phyloP scores from a whole-genome alignment of 2,329 filamentous ascomycete genomes.

The Penicillium glabrum region DNA sequence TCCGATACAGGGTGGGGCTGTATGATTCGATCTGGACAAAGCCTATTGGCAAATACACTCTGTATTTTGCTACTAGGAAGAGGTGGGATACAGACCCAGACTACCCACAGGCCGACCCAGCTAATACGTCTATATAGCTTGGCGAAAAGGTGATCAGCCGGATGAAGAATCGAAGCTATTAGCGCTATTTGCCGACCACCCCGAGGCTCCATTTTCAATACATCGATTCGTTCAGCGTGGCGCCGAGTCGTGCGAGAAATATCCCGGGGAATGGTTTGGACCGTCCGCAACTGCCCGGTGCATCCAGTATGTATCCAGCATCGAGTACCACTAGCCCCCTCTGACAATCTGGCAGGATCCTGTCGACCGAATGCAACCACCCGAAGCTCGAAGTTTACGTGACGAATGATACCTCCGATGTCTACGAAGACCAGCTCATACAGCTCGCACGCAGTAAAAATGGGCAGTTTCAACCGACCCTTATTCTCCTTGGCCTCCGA shows the following conservation, averaged over 20 bases:
- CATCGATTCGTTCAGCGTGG: conserved; percentile 92
- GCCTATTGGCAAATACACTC: conserved; percentile 83
- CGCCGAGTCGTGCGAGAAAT: conserved; percentile 82
- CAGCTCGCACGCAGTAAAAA: conserved; percentile 69
- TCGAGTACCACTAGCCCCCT: background rate
- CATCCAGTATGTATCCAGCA: conserved; percentile 68
- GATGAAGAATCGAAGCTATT: conserved; percentile 70
- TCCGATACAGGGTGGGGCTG: conserved; percentile 97
- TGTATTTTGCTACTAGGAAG: conserved; percentile 71
- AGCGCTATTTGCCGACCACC: conserved; percentile 82
- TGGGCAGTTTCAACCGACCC: conserved; percentile 72
- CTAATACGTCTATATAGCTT: conserved; percentile 55
- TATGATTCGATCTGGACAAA: conserved; percentile 97
- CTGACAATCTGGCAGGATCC: conserved; percentile 56
- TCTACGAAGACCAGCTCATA: conserved; percentile 88
- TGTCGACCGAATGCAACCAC: conserved; percentile 65
- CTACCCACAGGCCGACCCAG: conserved; percentile 18
- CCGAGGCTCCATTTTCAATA: conserved; percentile 85
- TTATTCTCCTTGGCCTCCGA: conserved; percentile 85
- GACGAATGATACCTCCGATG: conserved; percentile 84
- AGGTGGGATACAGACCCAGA: conserved; percentile 50
- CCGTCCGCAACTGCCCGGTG: conserved; percentile 94
- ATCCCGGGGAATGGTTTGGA: conserved; percentile 97
- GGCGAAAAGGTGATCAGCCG: conserved; percentile 64
- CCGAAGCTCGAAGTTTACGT: conserved; percentile 77